phyloP scores from a whole-genome alignment of 2,329 filamentous ascomycete species.

The Fusarium sp. region DNA sequence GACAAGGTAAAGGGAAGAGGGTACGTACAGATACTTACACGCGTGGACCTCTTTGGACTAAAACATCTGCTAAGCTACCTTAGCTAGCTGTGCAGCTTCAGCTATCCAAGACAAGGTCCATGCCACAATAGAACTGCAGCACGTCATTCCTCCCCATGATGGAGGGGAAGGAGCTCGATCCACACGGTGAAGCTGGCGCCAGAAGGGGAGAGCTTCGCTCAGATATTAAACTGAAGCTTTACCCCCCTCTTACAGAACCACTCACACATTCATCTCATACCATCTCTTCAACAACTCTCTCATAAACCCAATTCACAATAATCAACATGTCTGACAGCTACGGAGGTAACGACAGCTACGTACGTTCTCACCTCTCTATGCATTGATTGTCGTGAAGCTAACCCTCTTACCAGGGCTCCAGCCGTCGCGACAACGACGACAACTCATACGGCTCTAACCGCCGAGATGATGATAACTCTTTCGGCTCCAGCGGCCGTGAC shows the following conservation, averaged over 20 bases:
- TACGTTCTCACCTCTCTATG: slow-evolving; percentile 25
- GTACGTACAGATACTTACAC: slow-evolving; percentile 18
- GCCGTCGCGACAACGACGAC: slow-evolving; percentile 35
- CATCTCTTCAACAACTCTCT: slow-evolving; percentile 1
- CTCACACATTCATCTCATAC: slow-evolving; percentile 8
- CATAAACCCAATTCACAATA: slow-evolving; percentile 5
- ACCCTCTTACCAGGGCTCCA: slow-evolving; percentile 28
- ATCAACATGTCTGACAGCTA: slow-evolving; percentile 62
- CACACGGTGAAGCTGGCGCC: slow-evolving; percentile 33
- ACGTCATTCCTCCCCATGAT: slow-evolving; percentile 40
- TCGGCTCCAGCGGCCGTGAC: background rate
- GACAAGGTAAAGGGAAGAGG: background rate
- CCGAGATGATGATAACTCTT: slow-evolving; percentile 17
- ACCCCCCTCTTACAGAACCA: slow-evolving; percentile 13
- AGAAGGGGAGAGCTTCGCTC: slow-evolving; percentile 29
- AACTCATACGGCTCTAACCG: slow-evolving; percentile 12
- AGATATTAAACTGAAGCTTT: slow-evolving; percentile 39
- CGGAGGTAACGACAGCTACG: slow-evolving; percentile 52
- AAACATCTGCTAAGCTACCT: slow-evolving; percentile 7
- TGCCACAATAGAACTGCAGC: slow-evolving; percentile 38
- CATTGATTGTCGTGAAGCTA: slow-evolving; percentile 1
- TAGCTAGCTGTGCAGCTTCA: slow-evolving; percentile 16
- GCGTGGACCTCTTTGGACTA: slow-evolving; percentile 18
- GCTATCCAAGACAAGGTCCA: slow-evolving; percentile 30
- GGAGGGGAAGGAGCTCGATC: slow-evolving; percentile 25